Evolutionary conservation across 2,329 filamentous ascomycete genomes (phyloP).

Genomic region (Botryotinia calthae): DNA sequence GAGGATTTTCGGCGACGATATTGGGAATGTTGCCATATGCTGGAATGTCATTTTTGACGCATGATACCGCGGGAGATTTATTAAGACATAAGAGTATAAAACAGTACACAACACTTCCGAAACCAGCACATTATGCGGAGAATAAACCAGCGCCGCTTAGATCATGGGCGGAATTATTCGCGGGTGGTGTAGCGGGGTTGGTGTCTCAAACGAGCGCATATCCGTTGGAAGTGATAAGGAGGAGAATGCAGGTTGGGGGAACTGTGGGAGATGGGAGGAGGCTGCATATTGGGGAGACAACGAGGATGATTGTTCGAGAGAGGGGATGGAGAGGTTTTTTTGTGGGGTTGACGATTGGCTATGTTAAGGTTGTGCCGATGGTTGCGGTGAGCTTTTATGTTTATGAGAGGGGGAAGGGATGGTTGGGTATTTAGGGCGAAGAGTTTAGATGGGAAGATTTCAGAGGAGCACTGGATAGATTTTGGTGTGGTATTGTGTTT

Average conservation of each 20-base stretch:
- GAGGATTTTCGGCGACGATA: constrained; percentile 86
- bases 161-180: constrained; percentile 81
- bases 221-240: constrained; percentile 85
- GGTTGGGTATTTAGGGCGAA: constrained; percentile 60
- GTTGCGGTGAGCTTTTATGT: constrained; percentile 67
- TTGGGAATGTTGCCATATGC: constrained; percentile 97
- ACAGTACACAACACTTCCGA: constrained; percentile 71
- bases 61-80: constrained; percentile 84
- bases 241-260: constrained; percentile 94
- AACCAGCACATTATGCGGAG: constrained; percentile 50
- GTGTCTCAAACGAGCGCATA: constrained; percentile 92
- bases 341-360: constrained; percentile 89
- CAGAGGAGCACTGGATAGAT: not conserved
- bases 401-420: constrained; percentile 62
- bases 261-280: constrained; percentile 87
- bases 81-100: constrained; percentile 68
- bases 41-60: constrained; percentile 90
- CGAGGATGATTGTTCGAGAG: constrained; percentile 70
- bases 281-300: constrained; percentile 76
- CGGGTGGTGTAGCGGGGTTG: constrained; percentile 82
- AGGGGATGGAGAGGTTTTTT: constrained; percentile 81
- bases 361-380: constrained; percentile 92
- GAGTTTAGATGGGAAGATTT: too few relatives aligned
- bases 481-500: not conserved
- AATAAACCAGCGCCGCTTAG: constrained; percentile 70